Percentiles rank a stretch among this genome's conserved stretches.
Conservation (phyloP, 2,329 filamentous ascomycete species). For the Stemphylium vesicarium region DNA sequence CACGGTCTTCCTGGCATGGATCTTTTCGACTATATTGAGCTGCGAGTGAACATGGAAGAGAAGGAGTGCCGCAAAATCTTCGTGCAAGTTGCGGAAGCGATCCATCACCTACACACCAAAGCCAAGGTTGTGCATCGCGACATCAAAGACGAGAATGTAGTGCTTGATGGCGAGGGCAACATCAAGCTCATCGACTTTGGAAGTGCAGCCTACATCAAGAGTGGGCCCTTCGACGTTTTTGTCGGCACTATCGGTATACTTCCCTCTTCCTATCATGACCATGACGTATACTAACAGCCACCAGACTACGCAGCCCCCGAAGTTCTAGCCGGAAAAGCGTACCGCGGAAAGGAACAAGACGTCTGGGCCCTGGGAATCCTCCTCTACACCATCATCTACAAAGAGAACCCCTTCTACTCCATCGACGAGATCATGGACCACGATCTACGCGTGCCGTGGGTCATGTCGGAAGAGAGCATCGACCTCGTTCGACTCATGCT, state of each 20-base stretch:
- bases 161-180: conserved; percentile 90
- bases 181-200: conserved; percentile 99
- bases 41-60: conserved; percentile 96
- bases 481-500: conserved; percentile 92
- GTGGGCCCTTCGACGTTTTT: conserved; percentile 97
- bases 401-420: conserved; percentile 98
- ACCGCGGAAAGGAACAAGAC: conserved; percentile 95
- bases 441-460: conserved; percentile 87
- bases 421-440: conserved; percentile 99
- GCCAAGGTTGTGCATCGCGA: conserved; percentile 94
- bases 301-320: conserved; percentile 98
- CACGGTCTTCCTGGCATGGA: conserved; percentile 98
- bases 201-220: conserved; percentile 97
- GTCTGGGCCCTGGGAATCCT: conserved; percentile 98
- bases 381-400: conserved; percentile 98
- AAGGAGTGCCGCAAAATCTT: conserved; percentile 94
- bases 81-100: conserved; percentile 84
- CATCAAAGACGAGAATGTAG: conserved; percentile 98
- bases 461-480: conserved; percentile 89
- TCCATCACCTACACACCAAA: conserved; percentile 90
- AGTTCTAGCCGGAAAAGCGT: conserved; percentile 88
- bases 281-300: conserved; percentile 7
- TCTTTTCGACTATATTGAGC: conserved; percentile 97
- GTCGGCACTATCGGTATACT: conserved; percentile 92
- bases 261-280: background rate